These are phyloP conservation scores for Phialophora tarda DNA, from an alignment of 2,329 filamentous ascomycete genomes.

Conservation along the genomic window DNA sequence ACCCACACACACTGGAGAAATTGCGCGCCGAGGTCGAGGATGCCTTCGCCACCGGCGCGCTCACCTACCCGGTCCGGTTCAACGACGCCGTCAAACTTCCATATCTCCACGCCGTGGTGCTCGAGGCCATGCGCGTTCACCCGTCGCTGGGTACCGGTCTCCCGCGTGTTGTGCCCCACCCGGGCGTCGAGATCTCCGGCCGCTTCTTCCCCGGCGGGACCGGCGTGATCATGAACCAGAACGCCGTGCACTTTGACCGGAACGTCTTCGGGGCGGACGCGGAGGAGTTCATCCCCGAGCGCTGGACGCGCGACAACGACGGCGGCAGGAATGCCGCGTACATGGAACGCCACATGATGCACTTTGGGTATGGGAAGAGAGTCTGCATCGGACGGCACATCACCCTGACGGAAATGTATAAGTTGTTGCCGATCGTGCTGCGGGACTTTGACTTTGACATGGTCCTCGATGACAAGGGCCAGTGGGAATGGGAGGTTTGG, in stretches of 20 bases:
- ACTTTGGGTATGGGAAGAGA: constrained; percentile 34
- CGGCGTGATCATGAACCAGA: constrained; percentile 47
- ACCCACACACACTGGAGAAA: constrained; percentile 47
- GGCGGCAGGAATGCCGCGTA: constrained; percentile 28
- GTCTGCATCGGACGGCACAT: constrained; percentile 41
- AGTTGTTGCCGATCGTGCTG: constrained; percentile 38
- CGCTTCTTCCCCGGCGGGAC: constrained; percentile 46
- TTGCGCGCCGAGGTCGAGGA: constrained; percentile 53
- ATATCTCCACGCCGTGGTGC: constrained; percentile 60
- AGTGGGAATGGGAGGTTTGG: constrained; percentile 26
- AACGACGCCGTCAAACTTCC: constrained; percentile 36
- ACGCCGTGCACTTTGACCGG: constrained; percentile 48
- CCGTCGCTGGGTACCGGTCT: constrained; percentile 57
- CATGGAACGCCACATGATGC: constrained; percentile 36
- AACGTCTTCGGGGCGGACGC: constrained; percentile 54
- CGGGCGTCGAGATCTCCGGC: constrained; percentile 46
- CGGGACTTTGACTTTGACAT: constrained; percentile 30
- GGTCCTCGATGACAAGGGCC: constrained; percentile 12
- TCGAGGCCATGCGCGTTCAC: constrained; percentile 58
- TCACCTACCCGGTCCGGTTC: constrained; percentile 29
- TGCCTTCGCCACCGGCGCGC: constrained; percentile 41
- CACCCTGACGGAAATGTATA: constrained; percentile 39
- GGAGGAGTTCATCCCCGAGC: constrained; percentile 54
- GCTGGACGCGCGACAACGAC: constrained; percentile 48
- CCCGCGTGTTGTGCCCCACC: constrained; percentile 56